These are phyloP conservation scores for Solanum sejunctum DNA, from an alignment of 257 asterid species.

Conservation along the genomic window DNA sequence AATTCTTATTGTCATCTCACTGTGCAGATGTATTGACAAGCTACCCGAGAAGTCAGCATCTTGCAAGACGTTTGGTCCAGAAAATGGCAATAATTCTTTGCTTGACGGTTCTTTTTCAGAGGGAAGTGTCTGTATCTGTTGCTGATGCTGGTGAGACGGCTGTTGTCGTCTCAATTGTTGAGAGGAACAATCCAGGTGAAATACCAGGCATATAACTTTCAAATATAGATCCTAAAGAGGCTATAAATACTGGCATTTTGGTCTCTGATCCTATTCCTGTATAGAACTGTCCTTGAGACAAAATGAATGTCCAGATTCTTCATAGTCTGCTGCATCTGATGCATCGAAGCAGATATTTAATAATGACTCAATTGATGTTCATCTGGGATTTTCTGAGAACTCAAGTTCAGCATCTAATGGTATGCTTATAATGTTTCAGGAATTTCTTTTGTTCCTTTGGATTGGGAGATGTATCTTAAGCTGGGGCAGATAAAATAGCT, in stretches of 20 bases:
- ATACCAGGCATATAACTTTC: slow-evolving; percentile 19
- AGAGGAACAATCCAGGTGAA: slow-evolving; percentile 31
- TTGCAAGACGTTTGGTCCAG: slow-evolving; percentile 27
- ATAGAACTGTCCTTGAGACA: slow-evolving; percentile 23
- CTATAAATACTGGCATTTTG: slow-evolving; percentile 14
- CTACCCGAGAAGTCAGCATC: slow-evolving; percentile 17
- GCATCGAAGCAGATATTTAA: slow-evolving; percentile 1
- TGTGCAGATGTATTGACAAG: slow-evolving; percentile 53
- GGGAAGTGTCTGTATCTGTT: slow-evolving; percentile 66
- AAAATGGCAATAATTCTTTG: slow-evolving; percentile 16
- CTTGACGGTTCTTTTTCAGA: slow-evolving; percentile 47
- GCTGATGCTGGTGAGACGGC: slow-evolving; percentile 95
- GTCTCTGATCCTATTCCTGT: slow-evolving; percentile 16
- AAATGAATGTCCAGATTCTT: slow-evolving; percentile 13
- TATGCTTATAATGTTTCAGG: slow-evolving; percentile 7
- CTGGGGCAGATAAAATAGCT: background rate
- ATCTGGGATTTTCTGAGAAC: slow-evolving; percentile 24
- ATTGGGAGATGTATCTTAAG: slow-evolving; percentile 7
- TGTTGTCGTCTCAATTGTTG: slow-evolving; percentile 54
- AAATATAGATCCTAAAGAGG: slow-evolving; percentile 10
- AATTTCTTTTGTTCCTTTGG: background rate
- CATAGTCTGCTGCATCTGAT: slow-evolving; percentile 3
- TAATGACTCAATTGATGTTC: slow-evolving; percentile 19
- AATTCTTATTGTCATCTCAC: slow-evolving; percentile 15
- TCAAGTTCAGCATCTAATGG: slow-evolving; percentile 33